phyloP scores from a whole-genome alignment of 2,329 filamentous ascomycete genomes.

The Biscogniauxia sp. region DNA sequence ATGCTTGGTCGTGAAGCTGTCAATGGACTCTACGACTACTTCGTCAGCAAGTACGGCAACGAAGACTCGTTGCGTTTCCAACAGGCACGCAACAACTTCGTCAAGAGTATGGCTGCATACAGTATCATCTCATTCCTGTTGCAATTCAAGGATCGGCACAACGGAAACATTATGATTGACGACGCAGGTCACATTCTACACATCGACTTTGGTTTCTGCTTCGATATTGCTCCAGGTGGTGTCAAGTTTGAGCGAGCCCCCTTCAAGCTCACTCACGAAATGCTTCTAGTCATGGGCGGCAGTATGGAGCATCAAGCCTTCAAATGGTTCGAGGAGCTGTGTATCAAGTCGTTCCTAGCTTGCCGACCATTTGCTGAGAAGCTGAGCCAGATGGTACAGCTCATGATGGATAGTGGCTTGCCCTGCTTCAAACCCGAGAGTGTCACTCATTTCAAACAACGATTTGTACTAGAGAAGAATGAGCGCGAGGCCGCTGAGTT shows the following conservation, averaged over 20 bases:
- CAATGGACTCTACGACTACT: conserved; percentile 98
- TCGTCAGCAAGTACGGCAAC: conserved; percentile 93
- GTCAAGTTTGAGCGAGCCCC: conserved; percentile 97
- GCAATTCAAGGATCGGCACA: conserved; percentile 99
- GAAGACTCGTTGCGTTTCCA: conserved; percentile 95
- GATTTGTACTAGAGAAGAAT: conserved; percentile 88
- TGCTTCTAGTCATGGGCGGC: conserved; percentile 99
- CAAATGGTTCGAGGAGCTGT: conserved; percentile 94
- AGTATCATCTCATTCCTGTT: conserved; percentile 94
- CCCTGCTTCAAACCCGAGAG: conserved; percentile 98
- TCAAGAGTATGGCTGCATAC: conserved; percentile 99
- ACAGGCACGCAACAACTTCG: conserved; percentile 92
- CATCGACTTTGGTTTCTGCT: conserved; percentile 99
- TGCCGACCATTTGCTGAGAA: conserved; percentile 84
- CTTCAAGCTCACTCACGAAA: conserved; percentile 96
- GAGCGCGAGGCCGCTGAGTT: conserved; percentile 94
- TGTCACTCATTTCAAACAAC: conserved; percentile 84
- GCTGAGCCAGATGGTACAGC: conserved; percentile 80
- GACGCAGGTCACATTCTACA: conserved; percentile 96
- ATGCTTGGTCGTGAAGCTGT: conserved; percentile 98
- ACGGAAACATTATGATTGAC: conserved; percentile 99
- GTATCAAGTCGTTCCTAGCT: conserved; percentile 91
- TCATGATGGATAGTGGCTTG: conserved; percentile 95
- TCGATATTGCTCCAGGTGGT: conserved; percentile 95
- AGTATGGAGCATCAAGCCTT: conserved; percentile 81